Percentiles rank a stretch among this genome's conserved stretches.
Evolutionary conservation across 1,284 basidiomycete species (phyloP).

Genomic region (Mycena citricolor): DNA sequence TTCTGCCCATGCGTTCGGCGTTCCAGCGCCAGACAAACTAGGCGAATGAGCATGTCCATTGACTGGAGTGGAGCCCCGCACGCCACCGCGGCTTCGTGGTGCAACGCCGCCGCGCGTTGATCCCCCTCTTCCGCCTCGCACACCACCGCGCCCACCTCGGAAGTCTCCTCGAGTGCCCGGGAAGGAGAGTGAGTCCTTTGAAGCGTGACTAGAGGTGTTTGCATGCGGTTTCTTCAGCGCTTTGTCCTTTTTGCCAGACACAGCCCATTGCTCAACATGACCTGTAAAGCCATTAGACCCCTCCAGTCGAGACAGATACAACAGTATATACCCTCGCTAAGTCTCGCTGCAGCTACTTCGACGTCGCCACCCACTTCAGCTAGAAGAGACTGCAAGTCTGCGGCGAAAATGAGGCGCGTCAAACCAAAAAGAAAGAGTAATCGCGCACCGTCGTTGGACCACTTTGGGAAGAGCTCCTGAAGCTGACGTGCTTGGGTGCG

Average conservation of each 20-base stretch:
- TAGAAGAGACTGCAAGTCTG: slow-evolving; percentile 78
- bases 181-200: slow-evolving; percentile 55
- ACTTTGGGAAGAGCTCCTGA: slow-evolving; percentile 76
- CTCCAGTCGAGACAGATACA: slow-evolving; percentile 17
- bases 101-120: slow-evolving; percentile 54
- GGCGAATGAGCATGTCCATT: slow-evolving; percentile 37
- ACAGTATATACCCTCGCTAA: slow-evolving; percentile 69
- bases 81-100: slow-evolving; percentile 52
- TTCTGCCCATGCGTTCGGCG: slow-evolving; percentile 31
- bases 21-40: too few relatives aligned
- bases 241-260: slow-evolving; percentile 88
- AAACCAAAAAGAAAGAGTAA: slow-evolving; percentile 5
- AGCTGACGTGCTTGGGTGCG: slow-evolving; percentile 58
- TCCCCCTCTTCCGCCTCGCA: slow-evolving; percentile 63
- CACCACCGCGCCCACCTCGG: slow-evolving; percentile 64
- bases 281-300: slow-evolving; percentile 44
- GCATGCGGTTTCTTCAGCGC: slow-evolving; percentile 64
- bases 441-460: slow-evolving; percentile 69
- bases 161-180: slow-evolving; percentile 47
- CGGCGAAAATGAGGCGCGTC: slow-evolving; percentile 26
- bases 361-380: slow-evolving; percentile 74
- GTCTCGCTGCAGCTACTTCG: slow-evolving; percentile 71
- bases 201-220: slow-evolving; percentile 34
- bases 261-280: slow-evolving; percentile 82
- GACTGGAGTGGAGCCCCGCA: slow-evolving; percentile 36